Conservation (phyloP, 352 stramenopile genomes). For the Globisporangium canariense region DNA sequence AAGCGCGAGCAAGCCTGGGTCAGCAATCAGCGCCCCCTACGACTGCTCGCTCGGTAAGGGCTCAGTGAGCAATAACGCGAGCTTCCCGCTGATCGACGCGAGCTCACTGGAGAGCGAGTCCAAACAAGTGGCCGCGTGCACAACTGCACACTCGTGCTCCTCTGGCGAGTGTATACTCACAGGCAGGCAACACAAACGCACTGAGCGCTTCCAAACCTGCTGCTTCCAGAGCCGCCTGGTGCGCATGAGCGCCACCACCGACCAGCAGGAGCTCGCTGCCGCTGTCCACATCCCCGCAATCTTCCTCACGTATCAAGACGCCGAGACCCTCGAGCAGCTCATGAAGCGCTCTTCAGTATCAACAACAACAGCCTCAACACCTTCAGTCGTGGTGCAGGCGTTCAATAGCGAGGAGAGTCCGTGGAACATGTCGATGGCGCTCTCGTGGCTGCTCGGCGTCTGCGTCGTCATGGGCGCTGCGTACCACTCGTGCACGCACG, state of each 20-base stretch:
- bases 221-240: constrained; percentile 48
- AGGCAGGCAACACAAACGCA: constrained; percentile 7
- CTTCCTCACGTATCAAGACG: constrained; percentile 39
- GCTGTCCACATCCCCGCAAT: constrained; percentile 32
- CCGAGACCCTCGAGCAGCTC: constrained; percentile 26
- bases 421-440: constrained; percentile 65
- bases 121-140: constrained; percentile 21
- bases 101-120: neutral
- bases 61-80: constrained; percentile 33
- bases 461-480: constrained; percentile 38
- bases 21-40: constrained; percentile 17
- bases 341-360: constrained; percentile 7
- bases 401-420: constrained; percentile 44
- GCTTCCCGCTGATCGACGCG: constrained; percentile 26
- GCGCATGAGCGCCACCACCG: constrained; percentile 26
- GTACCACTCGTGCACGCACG: constrained; percentile 48
- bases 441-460: constrained; percentile 61
- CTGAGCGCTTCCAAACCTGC: constrained; percentile 35
- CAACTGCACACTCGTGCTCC: constrained; percentile 23
- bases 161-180: constrained; percentile 39
- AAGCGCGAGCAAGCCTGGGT: constrained; percentile 18
- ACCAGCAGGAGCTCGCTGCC: neutral
- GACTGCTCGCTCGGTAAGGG: constrained; percentile 46
- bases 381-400: constrained; percentile 20
- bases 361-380: neutral